Base-by-base conservation (phyloP, 2,329 filamentous ascomycete species). In the Colletotrichum destructivum region DNA sequence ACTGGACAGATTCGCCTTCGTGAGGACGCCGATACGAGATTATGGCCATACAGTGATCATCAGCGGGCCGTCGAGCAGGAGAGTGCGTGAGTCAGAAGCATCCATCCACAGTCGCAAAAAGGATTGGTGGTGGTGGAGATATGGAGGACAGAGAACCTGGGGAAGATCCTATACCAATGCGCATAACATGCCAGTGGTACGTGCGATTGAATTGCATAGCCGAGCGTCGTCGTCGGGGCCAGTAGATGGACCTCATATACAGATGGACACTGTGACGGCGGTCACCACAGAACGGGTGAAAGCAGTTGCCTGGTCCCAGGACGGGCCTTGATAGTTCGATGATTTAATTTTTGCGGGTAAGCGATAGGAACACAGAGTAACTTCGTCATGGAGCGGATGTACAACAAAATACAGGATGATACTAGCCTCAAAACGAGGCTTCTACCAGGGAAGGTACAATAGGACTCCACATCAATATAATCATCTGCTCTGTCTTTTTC, bases 241-340 rank as follows among this genome's bases (percentile, higher is more conserved):
- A 18, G 47, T 68, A 42, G 55, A 65, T 6, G 66, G 69, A 4
- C 66, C 60, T 9, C 61, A 51, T 35, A 85, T 85, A 15, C 84
- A 85, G 73, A 82, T 84, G 77, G 83, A 86, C 62, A 82, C 82
- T 2, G 79, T 84, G 2, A 85, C 83, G 13, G 82, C 77, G 3
- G 83, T 86, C 1, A 80, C 82, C 5, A 80, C 84, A 0, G 84
- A 86, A 74, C 35, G 46, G 11, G 38, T 31, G 23, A 52, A 68
- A 31, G 7, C 35, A 2, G 12, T 13, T 2, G 5, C 35, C 9
- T 9, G 16, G 44, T 2, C 46, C 13, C 15, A 18, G 6, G 21
- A 21, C 11, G 23, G 15, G 21, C 3, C 31, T n/a, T 49, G 21
- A 51, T 4, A 51, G 3, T 5, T 18, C 1, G 1, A 21, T 55